Evolutionary conservation across 129 eudicot species (phyloP).

Genomic region (Tanacetum coccineum): DNA sequence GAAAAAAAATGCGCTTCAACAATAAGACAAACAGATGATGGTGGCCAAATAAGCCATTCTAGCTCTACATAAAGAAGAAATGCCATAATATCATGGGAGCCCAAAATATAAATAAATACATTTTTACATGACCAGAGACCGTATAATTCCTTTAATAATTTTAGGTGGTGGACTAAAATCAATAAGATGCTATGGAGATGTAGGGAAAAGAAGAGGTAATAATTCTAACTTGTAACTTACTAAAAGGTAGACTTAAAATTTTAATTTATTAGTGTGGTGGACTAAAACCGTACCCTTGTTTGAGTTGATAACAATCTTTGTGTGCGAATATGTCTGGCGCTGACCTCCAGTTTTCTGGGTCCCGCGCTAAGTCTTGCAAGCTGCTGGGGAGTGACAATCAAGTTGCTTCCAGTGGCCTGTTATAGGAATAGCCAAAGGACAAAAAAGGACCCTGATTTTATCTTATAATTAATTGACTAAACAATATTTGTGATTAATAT

Average conservation of each 20-base stretch:
- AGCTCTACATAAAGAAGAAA: no score
- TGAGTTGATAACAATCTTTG: conserved; percentile 28
- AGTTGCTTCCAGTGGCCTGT: conserved; percentile 45
- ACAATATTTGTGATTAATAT: neutral
- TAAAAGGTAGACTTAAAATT: neutral
- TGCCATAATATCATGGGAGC: no score
- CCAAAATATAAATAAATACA: no score
- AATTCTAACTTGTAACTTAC: conserved; percentile 6
- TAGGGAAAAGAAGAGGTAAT: conserved; percentile 8
- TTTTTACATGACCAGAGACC: no score
- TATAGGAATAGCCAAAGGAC: conserved; percentile 19
- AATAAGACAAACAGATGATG: neutral
- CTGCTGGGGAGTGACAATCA: conserved; percentile 29
- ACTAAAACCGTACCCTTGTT: conserved; percentile 42
- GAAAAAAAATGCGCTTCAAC: neutral
- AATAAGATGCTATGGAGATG: neutral
- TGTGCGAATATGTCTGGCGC: conserved; percentile 19
- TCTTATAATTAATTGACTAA: neutral
- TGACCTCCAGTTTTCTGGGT: conserved; percentile 24
- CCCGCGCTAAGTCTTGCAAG: conserved; percentile 27
- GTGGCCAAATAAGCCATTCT: neutral
- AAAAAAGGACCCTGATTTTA: neutral
- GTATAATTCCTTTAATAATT: no score
- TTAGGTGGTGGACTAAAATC: neutral
- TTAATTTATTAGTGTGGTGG: no score